These are phyloP conservation scores for Sordaria brevicollis DNA, from an alignment of 495 filamentous ascomycete species.

Conservation along the genomic window DNA sequence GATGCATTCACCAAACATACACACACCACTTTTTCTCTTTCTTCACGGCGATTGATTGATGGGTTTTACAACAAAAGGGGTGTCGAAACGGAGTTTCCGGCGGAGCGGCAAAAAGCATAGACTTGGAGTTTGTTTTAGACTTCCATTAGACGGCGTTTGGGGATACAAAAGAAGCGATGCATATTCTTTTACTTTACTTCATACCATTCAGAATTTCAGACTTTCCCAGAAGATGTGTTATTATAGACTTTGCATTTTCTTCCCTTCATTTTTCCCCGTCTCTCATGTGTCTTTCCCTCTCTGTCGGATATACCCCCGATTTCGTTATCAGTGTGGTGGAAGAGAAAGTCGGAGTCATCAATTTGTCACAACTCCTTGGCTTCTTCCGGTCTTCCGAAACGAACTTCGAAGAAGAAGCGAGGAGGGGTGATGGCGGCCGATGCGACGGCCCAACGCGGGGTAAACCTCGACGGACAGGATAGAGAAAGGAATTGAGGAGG, in stretches of 20 bases:
- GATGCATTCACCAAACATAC: neutral
- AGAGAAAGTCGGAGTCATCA: neutral
- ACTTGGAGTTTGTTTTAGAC: neutral
- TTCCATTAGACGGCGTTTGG: neutral
- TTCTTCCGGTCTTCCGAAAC: neutral
- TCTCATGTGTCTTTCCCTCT: neutral
- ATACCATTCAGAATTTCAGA: neutral
- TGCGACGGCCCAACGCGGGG: neutral
- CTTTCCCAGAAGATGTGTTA: neutral
- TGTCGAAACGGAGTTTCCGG: neutral
- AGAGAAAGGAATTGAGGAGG: neutral
- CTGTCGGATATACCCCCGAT: neutral
- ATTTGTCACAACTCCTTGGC: neutral
- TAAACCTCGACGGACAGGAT: neutral
- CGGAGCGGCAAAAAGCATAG: neutral
- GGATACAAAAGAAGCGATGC: neutral
- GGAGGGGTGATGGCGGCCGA: neutral
- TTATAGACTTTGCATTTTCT: neutral
- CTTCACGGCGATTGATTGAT: neutral
- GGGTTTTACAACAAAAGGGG: slow-evolving; percentile 2
- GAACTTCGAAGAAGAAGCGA: neutral
- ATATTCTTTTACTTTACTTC: neutral
- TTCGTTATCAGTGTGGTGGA: neutral
- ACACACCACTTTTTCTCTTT: neutral
- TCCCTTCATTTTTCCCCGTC: neutral